Conservation (phyloP, 1,139 yeast genomes). For the Geotrichum reessii region DNA sequence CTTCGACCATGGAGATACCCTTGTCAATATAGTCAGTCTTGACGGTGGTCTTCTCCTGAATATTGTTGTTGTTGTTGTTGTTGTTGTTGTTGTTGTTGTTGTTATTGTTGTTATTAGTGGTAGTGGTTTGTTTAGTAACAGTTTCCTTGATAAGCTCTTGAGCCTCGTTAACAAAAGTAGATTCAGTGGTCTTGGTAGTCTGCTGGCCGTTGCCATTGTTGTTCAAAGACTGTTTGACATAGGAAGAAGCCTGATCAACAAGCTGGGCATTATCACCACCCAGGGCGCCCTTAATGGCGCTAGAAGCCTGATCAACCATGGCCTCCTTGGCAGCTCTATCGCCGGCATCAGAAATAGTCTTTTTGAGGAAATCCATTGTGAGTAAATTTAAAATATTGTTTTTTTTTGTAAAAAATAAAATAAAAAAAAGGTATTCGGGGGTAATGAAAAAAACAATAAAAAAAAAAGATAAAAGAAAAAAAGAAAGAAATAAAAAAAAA, state of each 20-base stretch:
- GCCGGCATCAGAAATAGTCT: not conserved
- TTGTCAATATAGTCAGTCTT: conserved; percentile 25
- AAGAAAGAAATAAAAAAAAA: too few relatives aligned
- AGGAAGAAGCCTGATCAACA: conserved; percentile 6
- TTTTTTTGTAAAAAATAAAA: too few relatives aligned
- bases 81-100: conserved; percentile 10
- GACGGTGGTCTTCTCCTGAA: conserved; percentile 10
- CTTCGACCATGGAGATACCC: conserved; percentile 29
- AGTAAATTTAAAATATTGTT: not conserved
- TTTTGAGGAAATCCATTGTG: conserved; percentile 2
- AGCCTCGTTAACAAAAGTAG: not conserved
- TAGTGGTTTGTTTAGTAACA: conserved; percentile 7
- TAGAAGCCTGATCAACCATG: conserved; percentile 4
- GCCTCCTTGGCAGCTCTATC: conserved; percentile 6
- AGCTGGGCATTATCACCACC: not conserved
- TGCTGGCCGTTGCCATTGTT: not conserved
- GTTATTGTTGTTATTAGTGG: conserved; percentile 1
- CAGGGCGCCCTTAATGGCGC: not conserved
- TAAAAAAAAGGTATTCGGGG: too few relatives aligned
- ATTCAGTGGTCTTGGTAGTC: conserved; percentile 3
- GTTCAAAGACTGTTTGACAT: conserved; percentile 3
- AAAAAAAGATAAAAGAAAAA: not conserved
- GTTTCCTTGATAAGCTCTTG: not conserved
- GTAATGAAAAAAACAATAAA: not conserved
- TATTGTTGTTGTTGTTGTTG: conserved; percentile 4